These are phyloP conservation scores for Hyaloscypha bicolor DNA, from an alignment of 495 filamentous ascomycete species.

Conservation along the genomic window DNA sequence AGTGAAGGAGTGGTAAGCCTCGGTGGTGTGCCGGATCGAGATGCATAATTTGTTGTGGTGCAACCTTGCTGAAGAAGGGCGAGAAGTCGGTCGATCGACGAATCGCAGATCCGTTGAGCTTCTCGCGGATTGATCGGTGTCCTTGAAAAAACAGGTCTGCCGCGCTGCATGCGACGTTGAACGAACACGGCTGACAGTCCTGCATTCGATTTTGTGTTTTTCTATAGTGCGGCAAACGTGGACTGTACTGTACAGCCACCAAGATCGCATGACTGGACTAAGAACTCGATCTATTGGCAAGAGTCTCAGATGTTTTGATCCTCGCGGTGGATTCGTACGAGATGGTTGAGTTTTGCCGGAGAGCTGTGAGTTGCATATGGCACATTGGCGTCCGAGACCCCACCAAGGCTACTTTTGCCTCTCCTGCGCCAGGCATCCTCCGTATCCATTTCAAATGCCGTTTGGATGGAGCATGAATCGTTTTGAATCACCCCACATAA, in stretches of 20 bases:
- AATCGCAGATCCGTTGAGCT: constrained; percentile 10
- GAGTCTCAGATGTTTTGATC: constrained; percentile 11
- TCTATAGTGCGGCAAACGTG: not conserved
- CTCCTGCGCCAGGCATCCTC: not conserved
- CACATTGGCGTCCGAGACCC: not conserved
- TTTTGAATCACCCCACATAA: constrained; percentile 16
- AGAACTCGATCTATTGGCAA: constrained; percentile 14
- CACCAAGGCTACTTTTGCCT: not conserved
- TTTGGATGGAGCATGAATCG: constrained; percentile 14
- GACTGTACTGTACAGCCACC: constrained; percentile 12
- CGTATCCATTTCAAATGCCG: constrained; percentile 4
- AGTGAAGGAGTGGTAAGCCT: constrained; percentile 13
- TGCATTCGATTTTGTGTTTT: constrained; percentile 11
- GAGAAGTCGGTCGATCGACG: constrained; percentile 10
- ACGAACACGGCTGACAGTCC: constrained; percentile 26
- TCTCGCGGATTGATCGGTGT: constrained; percentile 18
- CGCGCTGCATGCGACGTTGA: constrained; percentile 27
- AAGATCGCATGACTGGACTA: constrained; percentile 22
- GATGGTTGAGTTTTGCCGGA: constrained; percentile 14
- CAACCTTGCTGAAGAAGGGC: constrained; percentile 13
- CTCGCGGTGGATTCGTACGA: constrained; percentile 4
- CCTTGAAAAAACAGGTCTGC: constrained; percentile 17
- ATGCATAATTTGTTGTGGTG: constrained; percentile 19
- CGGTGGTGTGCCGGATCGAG: constrained; percentile 16
- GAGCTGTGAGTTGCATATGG: not conserved